Conservation (phyloP, 2,329 filamentous ascomycete species). For the Neoarthrinium moseri region DNA sequence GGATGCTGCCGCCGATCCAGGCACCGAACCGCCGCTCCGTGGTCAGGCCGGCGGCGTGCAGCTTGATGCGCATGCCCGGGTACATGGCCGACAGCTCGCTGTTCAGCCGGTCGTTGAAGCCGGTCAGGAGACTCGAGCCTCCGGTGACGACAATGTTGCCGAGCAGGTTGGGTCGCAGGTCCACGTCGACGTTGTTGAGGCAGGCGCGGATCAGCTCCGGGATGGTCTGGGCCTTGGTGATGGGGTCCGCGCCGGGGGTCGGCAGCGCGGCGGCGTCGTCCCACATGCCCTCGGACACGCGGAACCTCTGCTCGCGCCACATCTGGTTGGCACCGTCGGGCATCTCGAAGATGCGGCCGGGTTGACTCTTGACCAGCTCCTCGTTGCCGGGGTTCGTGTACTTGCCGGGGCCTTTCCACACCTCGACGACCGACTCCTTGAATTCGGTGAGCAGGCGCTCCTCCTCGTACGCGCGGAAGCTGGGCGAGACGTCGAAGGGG, state of each 20-base stretch:
- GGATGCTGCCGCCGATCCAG: conserved; percentile 95
- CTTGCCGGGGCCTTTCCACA: conserved; percentile 80
- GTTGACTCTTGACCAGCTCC: conserved; percentile 69
- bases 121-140: conserved; percentile 81
- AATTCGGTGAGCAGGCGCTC: conserved; percentile 92
- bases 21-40: conserved; percentile 88
- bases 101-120: conserved; percentile 88
- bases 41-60: conserved; percentile 82
- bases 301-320: conserved; percentile 86
- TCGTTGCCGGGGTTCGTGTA: conserved; percentile 68
- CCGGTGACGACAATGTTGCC: conserved; percentile 92
- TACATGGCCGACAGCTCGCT: conserved; percentile 79
- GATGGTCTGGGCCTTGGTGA: conserved; percentile 74
- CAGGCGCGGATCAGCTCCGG: conserved; percentile 78
- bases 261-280: conserved; percentile 75
- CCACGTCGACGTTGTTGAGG: conserved; percentile 80
- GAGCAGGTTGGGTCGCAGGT: conserved; percentile 79
- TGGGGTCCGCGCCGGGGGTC: conserved; percentile 39
- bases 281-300: conserved; percentile 85
- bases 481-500: conserved; percentile 57
- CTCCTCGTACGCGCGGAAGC: conserved; percentile 82
- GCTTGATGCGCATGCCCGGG: conserved; percentile 81
- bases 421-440: conserved; percentile 95
- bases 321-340: conserved; percentile 95
- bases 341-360: conserved; percentile 91